These are phyloP conservation scores for Irpex sp. DNA, from an alignment of 1,284 basidiomycete species.

Conservation along the genomic window DNA sequence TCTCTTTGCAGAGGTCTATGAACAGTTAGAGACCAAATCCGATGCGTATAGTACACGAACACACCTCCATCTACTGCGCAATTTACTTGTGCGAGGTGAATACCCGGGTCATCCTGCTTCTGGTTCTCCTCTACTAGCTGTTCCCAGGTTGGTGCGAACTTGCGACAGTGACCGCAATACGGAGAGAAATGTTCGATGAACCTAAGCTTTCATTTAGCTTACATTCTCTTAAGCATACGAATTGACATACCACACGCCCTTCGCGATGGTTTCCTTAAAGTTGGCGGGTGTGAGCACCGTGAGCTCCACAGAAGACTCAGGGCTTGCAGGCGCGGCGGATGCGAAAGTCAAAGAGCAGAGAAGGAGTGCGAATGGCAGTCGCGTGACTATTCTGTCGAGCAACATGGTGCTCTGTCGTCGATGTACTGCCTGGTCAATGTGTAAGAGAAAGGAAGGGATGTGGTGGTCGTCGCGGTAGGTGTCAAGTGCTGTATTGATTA, in stretches of 20 bases:
- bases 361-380: constrained; percentile 28
- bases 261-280: constrained; percentile 50
- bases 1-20: constrained; percentile 72
- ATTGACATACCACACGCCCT: constrained; percentile 61
- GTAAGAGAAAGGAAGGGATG: too few species aligned
- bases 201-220: constrained; percentile 25
- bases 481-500: too few species aligned
- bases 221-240: background rate
- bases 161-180: constrained; percentile 70
- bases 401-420: background rate
- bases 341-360: constrained; percentile 30
- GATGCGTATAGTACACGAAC: constrained; percentile 20
- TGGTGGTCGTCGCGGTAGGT: too few species aligned
- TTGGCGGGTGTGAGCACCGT: constrained; percentile 53
- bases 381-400: constrained; percentile 18
- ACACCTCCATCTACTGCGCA: constrained; percentile 79
- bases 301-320: constrained; percentile 24
- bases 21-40: background rate
- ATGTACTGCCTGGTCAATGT: too few species aligned
- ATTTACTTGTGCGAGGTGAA: constrained; percentile 82
- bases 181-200: constrained; percentile 77
- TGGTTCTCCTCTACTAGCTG: constrained; percentile 57
- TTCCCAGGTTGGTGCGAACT: constrained; percentile 82
- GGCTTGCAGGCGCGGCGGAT: constrained; percentile 31
- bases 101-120: constrained; percentile 45